These are phyloP conservation scores for Capsicum rhomboideum DNA, from an alignment of 257 asterid genomes.

Conservation along the genomic window DNA sequence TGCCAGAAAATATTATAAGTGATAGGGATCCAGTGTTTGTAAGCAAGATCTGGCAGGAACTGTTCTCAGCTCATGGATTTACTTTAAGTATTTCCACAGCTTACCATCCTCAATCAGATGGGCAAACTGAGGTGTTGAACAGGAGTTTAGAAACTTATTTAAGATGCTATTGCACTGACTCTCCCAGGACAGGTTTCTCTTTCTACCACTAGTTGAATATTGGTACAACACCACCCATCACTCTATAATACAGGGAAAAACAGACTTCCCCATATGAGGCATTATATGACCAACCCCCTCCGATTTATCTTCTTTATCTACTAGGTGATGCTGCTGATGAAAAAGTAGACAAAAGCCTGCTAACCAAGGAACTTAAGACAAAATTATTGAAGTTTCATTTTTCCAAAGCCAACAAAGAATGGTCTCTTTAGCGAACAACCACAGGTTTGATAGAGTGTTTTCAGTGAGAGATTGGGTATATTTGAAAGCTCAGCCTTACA, in stretches of 20 bases:
- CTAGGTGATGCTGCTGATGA: not conserved
- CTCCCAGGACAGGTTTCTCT: not conserved
- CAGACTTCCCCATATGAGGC: not conserved
- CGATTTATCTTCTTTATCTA: not conserved
- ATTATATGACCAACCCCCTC: not conserved
- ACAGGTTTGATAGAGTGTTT: not conserved
- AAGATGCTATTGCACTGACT: not conserved
- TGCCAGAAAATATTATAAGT: not conserved
- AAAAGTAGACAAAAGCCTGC: not conserved
- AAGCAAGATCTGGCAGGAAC: not conserved
- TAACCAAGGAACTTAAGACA: not conserved
- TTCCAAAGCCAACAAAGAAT: not conserved
- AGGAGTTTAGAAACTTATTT: too few relatives aligned
- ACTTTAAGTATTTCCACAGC: not conserved
- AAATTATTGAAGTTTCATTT: not conserved
- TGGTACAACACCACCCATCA: not conserved
- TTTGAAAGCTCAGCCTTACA: not conserved
- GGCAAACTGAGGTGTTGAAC: not conserved
- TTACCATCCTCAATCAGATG: not conserved
- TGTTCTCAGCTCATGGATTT: not conserved
- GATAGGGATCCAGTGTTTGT: not conserved
- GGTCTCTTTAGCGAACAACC: not conserved
- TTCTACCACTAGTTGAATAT: too few relatives aligned
- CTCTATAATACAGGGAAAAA: not conserved
- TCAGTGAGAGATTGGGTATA: not conserved